Evolutionary conservation across 192 early-diverging fungal species (phyloP).

Genomic region (Coemansia sp.): DNA sequence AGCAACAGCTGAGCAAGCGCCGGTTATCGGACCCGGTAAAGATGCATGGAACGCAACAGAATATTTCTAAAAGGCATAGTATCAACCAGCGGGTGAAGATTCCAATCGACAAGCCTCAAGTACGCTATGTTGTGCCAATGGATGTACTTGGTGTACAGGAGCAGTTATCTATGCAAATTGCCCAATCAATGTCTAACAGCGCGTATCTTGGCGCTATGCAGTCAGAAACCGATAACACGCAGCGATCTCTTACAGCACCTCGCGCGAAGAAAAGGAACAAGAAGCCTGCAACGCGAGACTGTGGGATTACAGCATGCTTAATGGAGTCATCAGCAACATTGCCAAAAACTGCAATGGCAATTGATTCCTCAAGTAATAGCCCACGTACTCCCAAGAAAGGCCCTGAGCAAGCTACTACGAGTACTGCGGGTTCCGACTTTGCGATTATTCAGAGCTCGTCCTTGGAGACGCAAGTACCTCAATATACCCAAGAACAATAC

Average conservation of each 20-base stretch:
- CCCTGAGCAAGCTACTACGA: not conserved
- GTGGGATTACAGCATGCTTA: not conserved
- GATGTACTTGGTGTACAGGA: not conserved
- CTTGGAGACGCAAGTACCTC: not conserved
- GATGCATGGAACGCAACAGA: not conserved
- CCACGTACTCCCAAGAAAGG: not conserved
- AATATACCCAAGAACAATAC: not conserved
- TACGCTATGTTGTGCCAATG: not conserved
- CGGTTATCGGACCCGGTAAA: conserved; percentile 6
- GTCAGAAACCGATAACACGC: not conserved
- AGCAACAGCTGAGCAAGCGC: not conserved
- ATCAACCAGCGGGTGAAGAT: not conserved
- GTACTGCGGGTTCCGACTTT: not conserved
- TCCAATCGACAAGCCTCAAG: not conserved
- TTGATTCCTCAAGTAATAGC: not conserved
- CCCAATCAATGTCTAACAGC: not conserved
- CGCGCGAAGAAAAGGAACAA: not conserved
- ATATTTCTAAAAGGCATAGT: not conserved
- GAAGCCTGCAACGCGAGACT: not conserved
- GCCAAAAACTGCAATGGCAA: not conserved
- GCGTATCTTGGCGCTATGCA: not conserved
- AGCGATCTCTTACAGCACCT: not conserved
- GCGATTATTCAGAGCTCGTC: not conserved
- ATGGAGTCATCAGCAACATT: not conserved
- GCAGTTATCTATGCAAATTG: not conserved